These are phyloP conservation scores for Debaryomyces sp. DNA, from an alignment of 1,139 yeast species.

Conservation along the genomic window DNA sequence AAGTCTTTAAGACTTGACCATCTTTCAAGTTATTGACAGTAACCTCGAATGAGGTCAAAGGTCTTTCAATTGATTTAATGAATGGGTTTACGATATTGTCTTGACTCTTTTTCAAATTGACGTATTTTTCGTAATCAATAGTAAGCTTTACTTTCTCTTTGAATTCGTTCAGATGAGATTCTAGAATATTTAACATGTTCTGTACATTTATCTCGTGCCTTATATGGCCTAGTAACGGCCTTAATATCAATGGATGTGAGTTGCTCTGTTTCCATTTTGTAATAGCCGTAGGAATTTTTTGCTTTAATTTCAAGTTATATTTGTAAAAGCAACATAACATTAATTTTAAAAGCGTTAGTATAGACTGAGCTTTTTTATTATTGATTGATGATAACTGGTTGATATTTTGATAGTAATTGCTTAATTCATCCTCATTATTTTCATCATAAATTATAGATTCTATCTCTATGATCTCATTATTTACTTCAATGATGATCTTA, in stretches of 20 bases:
- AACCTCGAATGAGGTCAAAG: conserved; percentile 30
- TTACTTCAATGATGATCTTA: conserved; percentile 66
- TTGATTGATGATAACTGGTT: conserved; percentile 34
- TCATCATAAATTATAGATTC: conserved; percentile 60
- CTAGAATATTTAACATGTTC: conserved; percentile 45
- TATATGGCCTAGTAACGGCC: conserved; percentile 72
- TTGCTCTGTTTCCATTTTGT: conserved; percentile 55
- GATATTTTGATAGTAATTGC: conserved; percentile 32
- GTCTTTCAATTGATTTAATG: conserved; percentile 42
- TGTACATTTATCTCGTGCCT: conserved; percentile 59
- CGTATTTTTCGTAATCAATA: conserved; percentile 26
- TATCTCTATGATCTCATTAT: conserved; percentile 70
- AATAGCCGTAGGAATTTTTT: conserved; percentile 49
- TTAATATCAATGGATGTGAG: conserved; percentile 53
- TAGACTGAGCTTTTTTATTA: conserved; percentile 53
- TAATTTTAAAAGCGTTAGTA: conserved; percentile 55
- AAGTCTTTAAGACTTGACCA: conserved; percentile 27
- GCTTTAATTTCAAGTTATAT: conserved; percentile 50
- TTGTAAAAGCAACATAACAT: conserved; percentile 64
- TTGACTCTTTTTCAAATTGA: conserved; percentile 24
- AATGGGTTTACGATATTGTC: conserved; percentile 33
- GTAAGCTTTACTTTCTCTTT: conserved; percentile 21
- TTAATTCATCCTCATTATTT: conserved; percentile 40
- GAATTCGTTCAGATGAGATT: conserved; percentile 26
- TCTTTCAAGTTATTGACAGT: conserved; percentile 14